Evolutionary conservation across 169 alveolate species (phyloP).

Genomic region (Eimeria sp.): DNA sequence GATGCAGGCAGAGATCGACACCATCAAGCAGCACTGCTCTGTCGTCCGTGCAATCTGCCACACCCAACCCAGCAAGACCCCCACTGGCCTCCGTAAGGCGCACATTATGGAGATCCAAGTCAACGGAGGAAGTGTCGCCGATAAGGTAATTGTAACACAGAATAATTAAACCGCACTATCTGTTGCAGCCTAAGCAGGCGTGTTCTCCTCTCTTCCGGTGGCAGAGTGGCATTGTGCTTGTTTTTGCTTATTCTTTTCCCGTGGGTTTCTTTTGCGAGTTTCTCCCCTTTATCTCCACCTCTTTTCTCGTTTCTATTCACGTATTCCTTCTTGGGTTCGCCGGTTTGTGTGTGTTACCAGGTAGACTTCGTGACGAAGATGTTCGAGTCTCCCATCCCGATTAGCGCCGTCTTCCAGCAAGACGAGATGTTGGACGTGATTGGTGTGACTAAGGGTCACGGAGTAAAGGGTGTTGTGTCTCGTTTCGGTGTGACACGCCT

Average conservation of each 20-base stretch:
- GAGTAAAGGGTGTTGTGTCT: constrained; percentile 99
- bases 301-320: neutral
- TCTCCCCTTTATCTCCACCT: neutral
- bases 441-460: constrained; percentile 99
- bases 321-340: neutral
- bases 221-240: neutral
- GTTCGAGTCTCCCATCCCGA: constrained; percentile 98
- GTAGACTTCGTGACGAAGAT: constrained; percentile 97
- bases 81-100: constrained; percentile 98
- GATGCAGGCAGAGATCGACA: constrained; percentile 95
- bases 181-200: neutral
- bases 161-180: neutral
- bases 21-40: constrained; percentile 98
- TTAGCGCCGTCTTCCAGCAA: constrained; percentile 97
- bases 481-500: constrained; percentile 99
- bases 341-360: constrained; percentile 65
- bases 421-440: constrained; percentile 99
- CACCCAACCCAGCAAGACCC: constrained; percentile 98
- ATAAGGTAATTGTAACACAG: constrained; percentile 90
- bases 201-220: no score
- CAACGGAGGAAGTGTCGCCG: constrained; percentile 98
- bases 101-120: constrained; percentile 99
- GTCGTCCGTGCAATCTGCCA: constrained; percentile 99
- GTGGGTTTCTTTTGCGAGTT: neutral
- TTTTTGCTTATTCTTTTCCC: neutral